Evolutionary conservation across 1,139 yeast species (phyloP), one percentile per base, ranked within the genome.

Genomic region (Meyerozyma smithsonii): DNA sequence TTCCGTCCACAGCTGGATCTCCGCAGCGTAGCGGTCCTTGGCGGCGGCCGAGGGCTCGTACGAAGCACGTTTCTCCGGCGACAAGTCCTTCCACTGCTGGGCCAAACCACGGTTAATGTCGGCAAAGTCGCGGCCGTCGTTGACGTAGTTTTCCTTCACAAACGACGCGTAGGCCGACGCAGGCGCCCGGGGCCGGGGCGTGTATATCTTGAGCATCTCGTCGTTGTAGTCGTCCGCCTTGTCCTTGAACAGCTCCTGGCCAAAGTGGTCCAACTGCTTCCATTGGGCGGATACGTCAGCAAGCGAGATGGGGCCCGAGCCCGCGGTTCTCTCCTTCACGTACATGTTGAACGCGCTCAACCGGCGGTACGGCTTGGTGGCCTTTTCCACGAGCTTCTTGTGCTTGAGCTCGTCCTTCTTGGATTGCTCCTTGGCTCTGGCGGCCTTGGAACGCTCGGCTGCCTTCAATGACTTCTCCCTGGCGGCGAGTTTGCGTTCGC

Each of bases 141-240:
- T 46, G 32, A 46, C 49, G 48, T 50, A 66, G 45, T 60, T 56
- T 34, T 62, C 56, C 43, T 61, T 54, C 32, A 68, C 54, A 41
- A 48, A 70, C 23, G 51, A 48, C 24, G 69, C 64, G 49, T 59
- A 69, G 5, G 59, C 58, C 33, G 45, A 45, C 4, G 59, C 52
- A 3, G 72, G 69, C 10, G 54, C 49, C 42, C 59, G 61, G 36
- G 74, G 75, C 45, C 61, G 63, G 5, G 71, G 67, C 3, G 58
- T 52, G 48, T 50, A 67, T 10, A 54, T 45, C 36, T 56, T 42
- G 36, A 48, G 44, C 38, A 51, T 52, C 39, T 58, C 58, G 6
- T 52, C 61, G 46, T 69, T 66, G 46, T 49, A 50, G 25, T 50
- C 56, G 15, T 56, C 58, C 15, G 68, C 67, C 39, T 56, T 52